phyloP scores from a whole-genome alignment of 768 basidiomycete genomes.

The Guyanaporus albipodus region DNA sequence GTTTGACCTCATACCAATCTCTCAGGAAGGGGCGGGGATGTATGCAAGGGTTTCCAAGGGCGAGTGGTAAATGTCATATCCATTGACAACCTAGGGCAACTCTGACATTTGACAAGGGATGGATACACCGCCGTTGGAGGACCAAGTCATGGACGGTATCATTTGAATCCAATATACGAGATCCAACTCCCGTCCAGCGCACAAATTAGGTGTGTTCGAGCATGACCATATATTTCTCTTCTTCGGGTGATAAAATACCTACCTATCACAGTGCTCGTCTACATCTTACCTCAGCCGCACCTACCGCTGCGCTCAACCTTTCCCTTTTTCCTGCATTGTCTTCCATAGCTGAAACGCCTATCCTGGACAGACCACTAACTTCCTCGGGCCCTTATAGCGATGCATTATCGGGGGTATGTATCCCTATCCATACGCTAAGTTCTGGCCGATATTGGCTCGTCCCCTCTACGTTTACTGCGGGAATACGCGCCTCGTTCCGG shows the following conservation, averaged over 20 bases:
- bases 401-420: slow-evolving; percentile 65
- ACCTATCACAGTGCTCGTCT: slow-evolving; percentile 55
- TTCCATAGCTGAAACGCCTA: slow-evolving; percentile 3
- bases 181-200: slow-evolving; percentile 49
- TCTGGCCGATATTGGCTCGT: slow-evolving; percentile 67
- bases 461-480: slow-evolving; percentile 69
- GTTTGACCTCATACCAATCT: slow-evolving; percentile 62
- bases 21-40: slow-evolving; percentile 91
- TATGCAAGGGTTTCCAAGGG: slow-evolving; percentile 66
- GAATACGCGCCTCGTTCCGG: slow-evolving; percentile 52
- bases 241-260: not conserved
- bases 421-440: slow-evolving; percentile 46
- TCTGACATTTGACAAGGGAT: slow-evolving; percentile 42
- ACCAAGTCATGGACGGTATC: slow-evolving; percentile 63
- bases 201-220: slow-evolving; percentile 53
- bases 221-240: not conserved
- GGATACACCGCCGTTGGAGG: slow-evolving; percentile 58
- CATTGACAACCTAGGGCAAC: not conserved
- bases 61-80: slow-evolving; percentile 54
- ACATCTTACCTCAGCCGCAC: slow-evolving; percentile 47
- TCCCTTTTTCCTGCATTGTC: slow-evolving; percentile 45
- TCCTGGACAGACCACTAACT: slow-evolving; percentile 41
- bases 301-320: slow-evolving; percentile 52
- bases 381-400: slow-evolving; percentile 85
- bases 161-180: slow-evolving; percentile 65